Evolutionary conservation across 495 filamentous ascomycete species (phyloP).

Genomic region (Tuber microsphaerosporum): DNA sequence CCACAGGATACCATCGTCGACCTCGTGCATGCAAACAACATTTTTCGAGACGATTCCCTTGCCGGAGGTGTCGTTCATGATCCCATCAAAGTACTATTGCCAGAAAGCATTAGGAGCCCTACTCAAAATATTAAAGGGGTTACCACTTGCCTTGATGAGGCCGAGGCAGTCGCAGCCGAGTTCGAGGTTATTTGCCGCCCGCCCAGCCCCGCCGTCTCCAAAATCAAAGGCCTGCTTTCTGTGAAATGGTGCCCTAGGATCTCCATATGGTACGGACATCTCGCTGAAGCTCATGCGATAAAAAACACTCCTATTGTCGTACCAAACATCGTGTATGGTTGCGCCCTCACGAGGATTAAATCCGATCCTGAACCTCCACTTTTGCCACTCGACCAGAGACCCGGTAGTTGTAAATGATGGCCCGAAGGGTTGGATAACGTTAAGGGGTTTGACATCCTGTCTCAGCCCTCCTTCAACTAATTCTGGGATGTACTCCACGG

Average conservation of each 20-base stretch:
- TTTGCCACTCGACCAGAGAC: constrained; percentile 56
- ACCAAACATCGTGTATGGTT: constrained; percentile 59
- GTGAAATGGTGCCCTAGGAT: constrained; percentile 60
- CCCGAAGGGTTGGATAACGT: constrained; percentile 51
- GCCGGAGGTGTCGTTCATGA: constrained; percentile 53
- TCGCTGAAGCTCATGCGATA: constrained; percentile 66
- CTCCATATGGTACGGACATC: constrained; percentile 63
- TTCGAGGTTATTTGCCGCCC: constrained; percentile 60
- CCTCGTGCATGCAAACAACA: constrained; percentile 61
- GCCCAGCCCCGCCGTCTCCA: constrained; percentile 59
- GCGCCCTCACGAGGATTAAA: constrained; percentile 61
- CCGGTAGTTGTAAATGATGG: constrained; percentile 51
- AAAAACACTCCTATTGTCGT: constrained; percentile 60
- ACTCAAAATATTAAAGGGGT: neutral
- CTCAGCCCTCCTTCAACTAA: constrained; percentile 46
- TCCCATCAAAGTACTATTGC: constrained; percentile 54
- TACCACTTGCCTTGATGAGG: constrained; percentile 47
- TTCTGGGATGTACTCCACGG: constrained; percentile 53
- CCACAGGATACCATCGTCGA: constrained; percentile 59
- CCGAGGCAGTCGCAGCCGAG: constrained; percentile 65
- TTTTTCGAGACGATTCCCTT: constrained; percentile 53
- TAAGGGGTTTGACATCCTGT: constrained; percentile 50
- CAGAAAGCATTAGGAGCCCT: constrained; percentile 14
- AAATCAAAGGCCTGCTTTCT: constrained; percentile 66
- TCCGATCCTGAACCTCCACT: constrained; percentile 60